Evolutionary conservation across 176 grass and related monocot genomes (phyloP).

Genomic region (Pontederia paniculata): DNA sequence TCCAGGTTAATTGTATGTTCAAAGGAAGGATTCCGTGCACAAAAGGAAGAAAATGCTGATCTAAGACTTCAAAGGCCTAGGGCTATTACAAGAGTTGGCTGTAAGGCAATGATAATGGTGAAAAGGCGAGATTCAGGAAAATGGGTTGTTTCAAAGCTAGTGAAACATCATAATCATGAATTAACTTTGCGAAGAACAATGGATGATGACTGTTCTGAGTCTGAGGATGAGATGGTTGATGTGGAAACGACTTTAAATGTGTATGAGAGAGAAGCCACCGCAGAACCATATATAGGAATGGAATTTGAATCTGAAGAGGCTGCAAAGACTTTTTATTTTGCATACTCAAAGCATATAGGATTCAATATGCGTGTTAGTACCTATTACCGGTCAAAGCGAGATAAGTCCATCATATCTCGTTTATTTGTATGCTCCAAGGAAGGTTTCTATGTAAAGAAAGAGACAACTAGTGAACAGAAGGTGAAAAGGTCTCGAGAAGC

Average conservation of each 20-base stretch:
- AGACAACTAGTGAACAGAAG: conserved; percentile 7
- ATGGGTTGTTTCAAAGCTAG: conserved; percentile 61
- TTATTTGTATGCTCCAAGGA: conserved; percentile 25
- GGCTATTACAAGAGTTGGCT: conserved; percentile 61
- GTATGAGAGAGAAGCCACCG: background rate
- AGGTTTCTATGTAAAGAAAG: conserved; percentile 22
- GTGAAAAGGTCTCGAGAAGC: conserved; percentile 23
- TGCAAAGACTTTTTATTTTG: conserved; percentile 19
- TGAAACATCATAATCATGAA: conserved; percentile 49
- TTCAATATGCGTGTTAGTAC: conserved; percentile 28
- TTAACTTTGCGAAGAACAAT: conserved; percentile 21
- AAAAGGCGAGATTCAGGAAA: conserved; percentile 46
- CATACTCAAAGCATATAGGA: conserved; percentile 8
- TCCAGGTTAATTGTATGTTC: conserved; percentile 68
- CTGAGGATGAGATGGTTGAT: conserved; percentile 12
- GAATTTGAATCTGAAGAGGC: conserved; percentile 24
- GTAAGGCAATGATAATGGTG: conserved; percentile 75
- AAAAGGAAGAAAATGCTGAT: conserved; percentile 38
- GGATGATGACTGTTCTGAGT: conserved; percentile 10
- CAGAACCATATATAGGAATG: conserved; percentile 23
- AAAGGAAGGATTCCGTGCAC: conserved; percentile 64
- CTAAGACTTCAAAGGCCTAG: conserved; percentile 33
- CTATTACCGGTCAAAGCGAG: conserved; percentile 21
- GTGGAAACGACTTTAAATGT: background rate
- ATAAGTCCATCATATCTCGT: conserved; percentile 24